Conservation (phyloP, 495 filamentous ascomycete species). For the Tuber melanosporum region DNA sequence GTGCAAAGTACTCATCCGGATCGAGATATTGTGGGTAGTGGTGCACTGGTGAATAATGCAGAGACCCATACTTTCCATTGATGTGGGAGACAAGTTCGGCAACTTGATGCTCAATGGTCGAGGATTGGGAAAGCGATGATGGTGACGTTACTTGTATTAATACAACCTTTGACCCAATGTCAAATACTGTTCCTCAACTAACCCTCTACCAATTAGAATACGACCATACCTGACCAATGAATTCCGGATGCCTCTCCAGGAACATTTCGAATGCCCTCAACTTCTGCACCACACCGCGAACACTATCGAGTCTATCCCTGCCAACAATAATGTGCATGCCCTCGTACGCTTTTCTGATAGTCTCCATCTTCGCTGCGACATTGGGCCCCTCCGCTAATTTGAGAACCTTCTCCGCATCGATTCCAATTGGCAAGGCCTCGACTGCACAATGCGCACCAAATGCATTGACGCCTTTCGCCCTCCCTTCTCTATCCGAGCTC, state of each 20-base stretch:
- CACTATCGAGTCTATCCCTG: constrained; percentile 83
- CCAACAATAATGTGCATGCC: constrained; percentile 90
- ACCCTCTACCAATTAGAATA: not conserved
- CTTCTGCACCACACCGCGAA: constrained; percentile 86
- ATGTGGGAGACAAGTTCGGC: constrained; percentile 82
- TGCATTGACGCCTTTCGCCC: constrained; percentile 72
- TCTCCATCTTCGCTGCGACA: constrained; percentile 59
- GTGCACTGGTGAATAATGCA: constrained; percentile 79
- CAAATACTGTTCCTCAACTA: constrained; percentile 8
- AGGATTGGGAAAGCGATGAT: constrained; percentile 64
- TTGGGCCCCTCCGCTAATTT: constrained; percentile 61
- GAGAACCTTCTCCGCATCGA: constrained; percentile 65
- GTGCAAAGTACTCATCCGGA: constrained; percentile 81
- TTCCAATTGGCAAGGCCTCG: constrained; percentile 85
- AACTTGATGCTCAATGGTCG: constrained; percentile 73
- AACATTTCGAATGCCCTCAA: constrained; percentile 87
- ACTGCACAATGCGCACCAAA: constrained; percentile 82
- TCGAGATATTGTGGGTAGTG: constrained; percentile 88
- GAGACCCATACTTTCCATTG: constrained; percentile 77
- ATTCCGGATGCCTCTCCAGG: constrained; percentile 77
- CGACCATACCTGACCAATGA: constrained; percentile 63
- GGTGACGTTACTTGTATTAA: constrained; percentile 91
- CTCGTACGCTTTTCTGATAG: constrained; percentile 63
- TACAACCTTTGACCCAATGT: constrained; percentile 50
- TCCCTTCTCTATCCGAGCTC: constrained; percentile 43